These are phyloP conservation scores for Lanmaoa pseudosensibilis DNA, from an alignment of 768 basidiomycete genomes.

Conservation along the genomic window DNA sequence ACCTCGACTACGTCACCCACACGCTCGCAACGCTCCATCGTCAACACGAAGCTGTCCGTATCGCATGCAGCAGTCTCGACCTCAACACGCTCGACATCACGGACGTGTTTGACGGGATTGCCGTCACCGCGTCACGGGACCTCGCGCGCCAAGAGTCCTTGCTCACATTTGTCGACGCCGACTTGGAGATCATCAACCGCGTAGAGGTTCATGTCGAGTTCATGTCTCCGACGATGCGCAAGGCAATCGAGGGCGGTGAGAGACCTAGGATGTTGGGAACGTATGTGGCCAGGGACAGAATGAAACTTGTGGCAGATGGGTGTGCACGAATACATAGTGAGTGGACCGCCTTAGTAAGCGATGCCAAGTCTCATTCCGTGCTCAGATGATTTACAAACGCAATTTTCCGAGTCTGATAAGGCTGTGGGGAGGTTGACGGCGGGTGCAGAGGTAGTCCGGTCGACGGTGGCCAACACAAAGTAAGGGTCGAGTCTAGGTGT, in stretches of 20 bases:
- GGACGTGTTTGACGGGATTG: slow-evolving; percentile 68
- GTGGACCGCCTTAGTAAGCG: slow-evolving; percentile 16
- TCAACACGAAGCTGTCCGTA: slow-evolving; percentile 69
- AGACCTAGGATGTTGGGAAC: slow-evolving; percentile 70
- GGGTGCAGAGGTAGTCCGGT: slow-evolving; percentile 60
- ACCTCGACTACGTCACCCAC: slow-evolving; percentile 61
- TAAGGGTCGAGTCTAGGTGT: slow-evolving; percentile 28
- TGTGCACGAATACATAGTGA: slow-evolving; percentile 69
- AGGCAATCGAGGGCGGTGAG: slow-evolving; percentile 70
- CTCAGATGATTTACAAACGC: slow-evolving; percentile 56
- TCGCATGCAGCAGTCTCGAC: slow-evolving; percentile 73
- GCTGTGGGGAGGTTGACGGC: slow-evolving; percentile 53
- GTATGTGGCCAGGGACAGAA: slow-evolving; percentile 76
- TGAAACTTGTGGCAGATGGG: slow-evolving; percentile 75
- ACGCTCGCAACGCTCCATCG: slow-evolving; percentile 52
- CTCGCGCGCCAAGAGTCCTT: slow-evolving; percentile 65
- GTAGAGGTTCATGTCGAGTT: slow-evolving; percentile 76
- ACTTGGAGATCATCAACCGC: slow-evolving; percentile 66
- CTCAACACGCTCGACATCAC: slow-evolving; percentile 68
- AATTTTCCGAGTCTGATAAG: slow-evolving; percentile 55
- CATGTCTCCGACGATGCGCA: slow-evolving; percentile 62
- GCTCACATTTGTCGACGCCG: slow-evolving; percentile 64
- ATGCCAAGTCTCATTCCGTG: not conserved
- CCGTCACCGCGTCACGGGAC: slow-evolving; percentile 54
- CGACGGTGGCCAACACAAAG: slow-evolving; percentile 47